Evolutionary conservation across 1,284 basidiomycete species (phyloP).

Genomic region (Peniophora sp.): DNA sequence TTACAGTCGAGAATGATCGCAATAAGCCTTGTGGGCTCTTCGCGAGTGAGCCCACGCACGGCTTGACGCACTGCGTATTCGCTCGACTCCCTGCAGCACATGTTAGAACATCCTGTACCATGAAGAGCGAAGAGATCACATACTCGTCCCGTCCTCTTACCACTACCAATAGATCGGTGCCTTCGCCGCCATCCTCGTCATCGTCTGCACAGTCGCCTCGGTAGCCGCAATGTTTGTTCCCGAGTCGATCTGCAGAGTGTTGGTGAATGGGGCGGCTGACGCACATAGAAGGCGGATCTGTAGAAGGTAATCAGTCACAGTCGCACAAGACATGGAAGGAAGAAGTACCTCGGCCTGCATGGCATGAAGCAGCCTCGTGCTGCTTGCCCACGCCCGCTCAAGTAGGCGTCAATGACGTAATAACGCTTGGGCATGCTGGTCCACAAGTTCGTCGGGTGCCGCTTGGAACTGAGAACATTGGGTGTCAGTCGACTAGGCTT

Average conservation of each 20-base stretch:
- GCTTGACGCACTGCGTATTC: conserved; percentile 62
- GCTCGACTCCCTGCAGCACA: conserved; percentile 42
- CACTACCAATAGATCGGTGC: conserved; percentile 47
- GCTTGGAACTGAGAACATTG: conserved; percentile 42
- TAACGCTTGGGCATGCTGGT: conserved; percentile 54
- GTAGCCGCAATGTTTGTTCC: conserved; percentile 43
- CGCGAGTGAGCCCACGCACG: conserved; percentile 50
- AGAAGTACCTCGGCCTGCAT: conserved; percentile 66
- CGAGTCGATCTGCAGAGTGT: conserved; percentile 11
- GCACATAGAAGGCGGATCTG: conserved; percentile 9
- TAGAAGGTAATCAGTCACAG: too few species aligned
- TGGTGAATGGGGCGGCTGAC: conserved; percentile 9
- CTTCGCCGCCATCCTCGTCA: conserved; percentile 27
- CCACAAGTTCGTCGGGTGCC: conserved; percentile 45
- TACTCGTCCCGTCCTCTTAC: conserved; percentile 29
- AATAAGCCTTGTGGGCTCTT: conserved; percentile 59
- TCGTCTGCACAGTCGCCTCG: conserved; percentile 55
- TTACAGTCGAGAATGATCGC: conserved; percentile 40
- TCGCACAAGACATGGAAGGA: too few species aligned
- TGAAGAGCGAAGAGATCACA: conserved; percentile 33
- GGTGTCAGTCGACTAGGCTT: too few species aligned
- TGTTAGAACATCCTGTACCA: too few species aligned
- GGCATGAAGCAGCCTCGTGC: conserved; percentile 72
- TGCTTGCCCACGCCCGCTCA: conserved; percentile 66
- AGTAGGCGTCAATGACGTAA: conserved; percentile 66